These are phyloP conservation scores for Talaromyces amestolkiae DNA, from an alignment of 2,329 filamentous ascomycete genomes.

Conservation along the genomic window DNA sequence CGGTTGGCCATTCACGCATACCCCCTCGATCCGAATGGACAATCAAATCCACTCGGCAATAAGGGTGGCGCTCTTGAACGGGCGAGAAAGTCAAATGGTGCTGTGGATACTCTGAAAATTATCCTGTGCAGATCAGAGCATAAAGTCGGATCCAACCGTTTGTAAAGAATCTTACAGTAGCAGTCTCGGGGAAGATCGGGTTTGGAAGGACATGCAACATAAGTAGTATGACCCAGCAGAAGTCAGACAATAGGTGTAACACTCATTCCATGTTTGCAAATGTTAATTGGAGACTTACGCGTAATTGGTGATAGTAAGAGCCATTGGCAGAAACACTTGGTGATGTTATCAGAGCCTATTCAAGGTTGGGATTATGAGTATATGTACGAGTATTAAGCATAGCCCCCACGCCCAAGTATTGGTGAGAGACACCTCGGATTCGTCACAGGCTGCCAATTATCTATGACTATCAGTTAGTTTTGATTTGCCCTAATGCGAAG, in stretches of 20 bases:
- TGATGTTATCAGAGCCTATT: neutral
- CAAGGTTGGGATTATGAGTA: neutral
- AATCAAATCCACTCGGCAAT: neutral
- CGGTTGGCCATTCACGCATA: neutral
- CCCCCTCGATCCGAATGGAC: neutral
- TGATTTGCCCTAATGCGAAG: neutral
- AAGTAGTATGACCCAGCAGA: neutral
- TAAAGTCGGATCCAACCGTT: neutral
- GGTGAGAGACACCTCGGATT: neutral
- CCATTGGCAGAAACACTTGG: neutral
- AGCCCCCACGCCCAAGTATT: neutral
- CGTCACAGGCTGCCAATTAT: neutral
- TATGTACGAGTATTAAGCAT: neutral
- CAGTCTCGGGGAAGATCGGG: neutral
- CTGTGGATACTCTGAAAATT: neutral
- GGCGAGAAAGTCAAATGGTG: neutral
- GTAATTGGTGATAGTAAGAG: neutral
- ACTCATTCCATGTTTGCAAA: neutral
- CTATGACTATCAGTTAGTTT: neutral
- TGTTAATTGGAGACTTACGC: neutral
- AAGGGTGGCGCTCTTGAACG: neutral
- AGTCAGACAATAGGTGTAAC: neutral
- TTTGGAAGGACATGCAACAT: neutral
- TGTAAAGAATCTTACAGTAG: neutral
- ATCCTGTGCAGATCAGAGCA: neutral